Evolutionary conservation across 192 early-diverging fungal genomes (phyloP), one percentile per base, ranked within the genome.

Genomic region (Coemansia furcata): DNA sequence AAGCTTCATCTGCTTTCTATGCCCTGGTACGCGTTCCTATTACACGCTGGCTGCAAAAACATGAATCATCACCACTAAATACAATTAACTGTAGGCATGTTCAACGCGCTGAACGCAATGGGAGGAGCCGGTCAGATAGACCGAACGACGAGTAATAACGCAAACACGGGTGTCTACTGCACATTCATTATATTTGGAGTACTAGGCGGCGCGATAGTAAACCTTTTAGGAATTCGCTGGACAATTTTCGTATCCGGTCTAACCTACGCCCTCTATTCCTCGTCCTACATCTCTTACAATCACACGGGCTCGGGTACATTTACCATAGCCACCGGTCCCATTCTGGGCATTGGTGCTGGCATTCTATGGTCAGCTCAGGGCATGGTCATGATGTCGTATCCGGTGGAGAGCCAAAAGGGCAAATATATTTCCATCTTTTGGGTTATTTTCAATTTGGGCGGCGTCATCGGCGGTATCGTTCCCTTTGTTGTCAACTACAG

Each of bases 341-440:
- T 92, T 55, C 87, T 94, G 32, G 92, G 92, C 71, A 65, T 90
- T 35, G 88, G 90, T 57, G 92, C 92, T 7, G 90, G 89, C 62
- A 85, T 93, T 69, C 74, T 90, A 26, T 85, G 85, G 81, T 86
- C 89, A 11, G 87, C 88, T 15, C 88, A 90, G 62, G 86, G 90
- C 40, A 86, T 87, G 69, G 88, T 92, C 50, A 89, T 91, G 88
- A 85, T 91, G 84, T 86, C 92, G 39, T 92, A 94, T 73, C 91
- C 92, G 12, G 67, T 66, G 40, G 91, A 92, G 72, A 49, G 81
- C 49, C 80, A 87, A 43, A 92, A 92, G 80, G 91, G 92, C 21
- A 86, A 84, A 49, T 90, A 78, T 78, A 90, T 94, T 60, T 86
- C 86, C 38, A 84, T 88, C 42, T 94, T 94, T 84, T 94, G 92